Conservation (phyloP, 192 early-diverging fungal genomes). For the Geranomyces variabilis region DNA sequence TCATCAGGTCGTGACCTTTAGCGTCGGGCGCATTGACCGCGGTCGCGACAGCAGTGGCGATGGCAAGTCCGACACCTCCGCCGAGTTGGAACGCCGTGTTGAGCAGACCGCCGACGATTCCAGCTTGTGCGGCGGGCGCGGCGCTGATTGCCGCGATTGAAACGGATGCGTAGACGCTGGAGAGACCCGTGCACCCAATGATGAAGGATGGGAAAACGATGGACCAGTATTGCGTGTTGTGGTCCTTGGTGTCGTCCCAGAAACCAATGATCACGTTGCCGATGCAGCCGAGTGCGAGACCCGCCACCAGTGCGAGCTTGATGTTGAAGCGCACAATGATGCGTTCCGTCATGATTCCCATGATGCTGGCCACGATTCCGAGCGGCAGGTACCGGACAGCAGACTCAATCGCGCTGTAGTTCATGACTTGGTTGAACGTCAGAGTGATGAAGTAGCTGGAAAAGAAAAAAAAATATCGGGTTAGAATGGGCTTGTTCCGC, state of each 20-base stretch:
- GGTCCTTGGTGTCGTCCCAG: conserved; percentile 29
- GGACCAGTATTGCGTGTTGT: conserved; percentile 35
- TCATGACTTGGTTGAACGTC: conserved; percentile 48
- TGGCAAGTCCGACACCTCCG: conserved; percentile 33
- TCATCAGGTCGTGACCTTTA: not conserved
- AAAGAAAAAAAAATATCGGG: too few relatives aligned
- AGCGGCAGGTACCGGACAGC: conserved; percentile 47
- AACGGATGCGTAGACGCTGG: conserved; percentile 20
- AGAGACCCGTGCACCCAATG: conserved; percentile 10
- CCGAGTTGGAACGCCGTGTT: conserved; percentile 43
- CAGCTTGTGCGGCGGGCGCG: conserved; percentile 23
- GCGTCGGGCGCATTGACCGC: conserved; percentile 14
- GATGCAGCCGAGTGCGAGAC: conserved; percentile 16
- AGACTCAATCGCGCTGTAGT: conserved; percentile 41
- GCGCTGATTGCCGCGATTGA: conserved; percentile 22
- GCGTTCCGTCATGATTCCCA: conserved; percentile 39
- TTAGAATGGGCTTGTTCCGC: too few relatives aligned
- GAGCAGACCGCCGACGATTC: conserved; percentile 39
- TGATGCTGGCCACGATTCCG: conserved; percentile 36
- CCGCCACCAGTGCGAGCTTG: conserved; percentile 20
- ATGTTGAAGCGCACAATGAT: conserved; percentile 28
- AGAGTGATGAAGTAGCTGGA: conserved; percentile 41
- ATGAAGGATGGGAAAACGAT: conserved; percentile 15
- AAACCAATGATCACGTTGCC: conserved; percentile 33
- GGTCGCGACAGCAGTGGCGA: conserved; percentile 32